Evolutionary conservation across 164 flowering plant species (phyloP), one percentile per base, ranked within the genome.

Genomic region (Euptelea pleiosperma): DNA sequence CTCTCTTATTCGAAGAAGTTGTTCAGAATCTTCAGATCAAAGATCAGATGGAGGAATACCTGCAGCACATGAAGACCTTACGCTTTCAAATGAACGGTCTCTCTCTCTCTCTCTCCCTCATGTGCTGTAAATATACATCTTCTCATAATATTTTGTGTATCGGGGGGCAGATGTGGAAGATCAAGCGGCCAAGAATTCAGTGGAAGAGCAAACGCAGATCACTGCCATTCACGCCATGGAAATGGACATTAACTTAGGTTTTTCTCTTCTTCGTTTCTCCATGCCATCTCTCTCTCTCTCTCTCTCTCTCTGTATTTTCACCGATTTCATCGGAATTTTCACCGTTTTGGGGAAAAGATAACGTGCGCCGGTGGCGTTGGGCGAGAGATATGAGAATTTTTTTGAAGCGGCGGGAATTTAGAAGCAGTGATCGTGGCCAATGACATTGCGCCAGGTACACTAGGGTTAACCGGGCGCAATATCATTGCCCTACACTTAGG

Each of bases 61-160:
- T 88, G 77, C 83, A 79, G 69, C 68, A 79, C 79, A 78, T 91
- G 90, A 84, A 79, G 79, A 76, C 80, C 56, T 70, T 86, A 39
- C 88, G 88, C 54, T 79, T 78, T 69, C 98, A 91, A 49, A 86
- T 88, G 83, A 91, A 79, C 70, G 98, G 98, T 90, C 16, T 36
- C 53, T 31, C 29, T 37, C 61, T 55, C 57, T 52, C 52, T 57
- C 51, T 51, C 53, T 30, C 58, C 53, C 55, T 61, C 62, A 8
- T 29, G 14, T 55, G 30, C 42, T 58, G 34, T 56, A 30, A 29
- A n/a, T n/a, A n/a, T n/a, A n/a, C n/a, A n/a, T n/a, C n/a, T n/a
- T n/a, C n/a, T n/a, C n/a, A n/a, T n/a, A n/a, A n/a, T n/a, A n/a
- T n/a, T n/a, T n/a, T n/a, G 35, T 40, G 25, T 15, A 8, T 45